Conservation (phyloP, 805 yeast genomes). For the Ogataea corticis region DNA sequence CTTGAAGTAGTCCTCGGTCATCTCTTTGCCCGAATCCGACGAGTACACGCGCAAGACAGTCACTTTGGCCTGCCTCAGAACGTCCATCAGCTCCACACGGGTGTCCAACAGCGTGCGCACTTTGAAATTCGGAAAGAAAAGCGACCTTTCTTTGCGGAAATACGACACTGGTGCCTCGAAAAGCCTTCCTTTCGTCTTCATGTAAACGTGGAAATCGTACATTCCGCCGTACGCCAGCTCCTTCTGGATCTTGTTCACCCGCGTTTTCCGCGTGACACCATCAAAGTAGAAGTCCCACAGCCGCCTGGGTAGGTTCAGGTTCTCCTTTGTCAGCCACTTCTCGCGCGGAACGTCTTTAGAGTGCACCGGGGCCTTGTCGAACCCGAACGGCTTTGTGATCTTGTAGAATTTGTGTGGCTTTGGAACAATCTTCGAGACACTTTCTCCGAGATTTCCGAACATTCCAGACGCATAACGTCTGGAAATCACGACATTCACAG, state of each 20-base stretch:
- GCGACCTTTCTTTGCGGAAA: constrained; percentile 69
- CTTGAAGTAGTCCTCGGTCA: constrained; percentile 61
- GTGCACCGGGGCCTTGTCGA: constrained; percentile 29
- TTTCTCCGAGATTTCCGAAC: constrained; percentile 36
- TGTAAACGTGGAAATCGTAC: constrained; percentile 61
- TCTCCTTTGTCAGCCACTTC: constrained; percentile 28
- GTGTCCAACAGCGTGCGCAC: constrained; percentile 51
- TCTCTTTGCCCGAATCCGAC: constrained; percentile 68
- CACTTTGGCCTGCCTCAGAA: constrained; percentile 47
- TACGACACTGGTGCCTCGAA: constrained; percentile 80
- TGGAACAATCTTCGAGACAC: constrained; percentile 33
- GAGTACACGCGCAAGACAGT: constrained; percentile 67
- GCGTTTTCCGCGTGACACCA: constrained; percentile 36
- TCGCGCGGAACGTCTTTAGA: constrained; percentile 23
- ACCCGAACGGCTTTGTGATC: constrained; percentile 35
- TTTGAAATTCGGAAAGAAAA: constrained; percentile 78
- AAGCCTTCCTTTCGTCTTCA: constrained; percentile 80
- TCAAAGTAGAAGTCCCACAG: constrained; percentile 38
- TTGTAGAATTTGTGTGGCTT: constrained; percentile 35
- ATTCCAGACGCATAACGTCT: constrained; percentile 27
- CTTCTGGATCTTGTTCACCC: constrained; percentile 44
- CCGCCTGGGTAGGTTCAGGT: constrained; percentile 32
- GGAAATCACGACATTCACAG: constrained; percentile 12
- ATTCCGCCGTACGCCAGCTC: constrained; percentile 71
- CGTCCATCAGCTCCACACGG: constrained; percentile 37